Evolutionary conservation across 345 rosid species (phyloP).

Genomic region (Raphanus sativus): DNA sequence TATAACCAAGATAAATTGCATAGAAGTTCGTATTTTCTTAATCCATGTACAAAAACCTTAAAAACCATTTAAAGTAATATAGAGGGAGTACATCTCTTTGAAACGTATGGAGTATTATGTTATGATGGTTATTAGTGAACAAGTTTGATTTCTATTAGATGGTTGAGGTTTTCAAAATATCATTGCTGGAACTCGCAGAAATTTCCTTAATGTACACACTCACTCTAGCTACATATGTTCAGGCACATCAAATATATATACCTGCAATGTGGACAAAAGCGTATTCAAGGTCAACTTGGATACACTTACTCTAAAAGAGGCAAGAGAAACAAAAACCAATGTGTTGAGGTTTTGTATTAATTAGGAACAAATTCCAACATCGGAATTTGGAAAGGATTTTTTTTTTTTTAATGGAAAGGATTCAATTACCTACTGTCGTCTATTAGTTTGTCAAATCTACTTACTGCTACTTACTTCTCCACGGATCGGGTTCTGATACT

Average conservation of each 20-base stretch:
- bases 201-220: not conserved
- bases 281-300: not conserved
- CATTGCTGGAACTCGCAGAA: not conserved
- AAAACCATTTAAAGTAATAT: too few species aligned
- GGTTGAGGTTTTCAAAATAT: not conserved
- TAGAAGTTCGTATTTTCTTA: too few species aligned
- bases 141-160: not conserved
- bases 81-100: too few species aligned
- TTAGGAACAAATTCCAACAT: not conserved
- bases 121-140: not conserved
- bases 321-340: not conserved
- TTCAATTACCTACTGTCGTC: not conserved
- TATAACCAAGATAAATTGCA: too few species aligned
- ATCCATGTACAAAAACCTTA: too few species aligned
- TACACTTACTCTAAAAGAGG: not conserved
- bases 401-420: too few species aligned
- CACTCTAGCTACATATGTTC: not conserved
- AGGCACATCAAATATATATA: not conserved
- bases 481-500: not conserved
- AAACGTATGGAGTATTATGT: too few species aligned
- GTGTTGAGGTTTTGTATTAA: not conserved
- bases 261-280: not conserved
- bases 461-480: not conserved
- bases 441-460: not conserved
- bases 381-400: not conserved